Evolutionary conservation across 2,329 filamentous ascomycete genomes (phyloP), one percentile per base, ranked within the genome.

Genomic region (Amesomyces nigricolor): DNA sequence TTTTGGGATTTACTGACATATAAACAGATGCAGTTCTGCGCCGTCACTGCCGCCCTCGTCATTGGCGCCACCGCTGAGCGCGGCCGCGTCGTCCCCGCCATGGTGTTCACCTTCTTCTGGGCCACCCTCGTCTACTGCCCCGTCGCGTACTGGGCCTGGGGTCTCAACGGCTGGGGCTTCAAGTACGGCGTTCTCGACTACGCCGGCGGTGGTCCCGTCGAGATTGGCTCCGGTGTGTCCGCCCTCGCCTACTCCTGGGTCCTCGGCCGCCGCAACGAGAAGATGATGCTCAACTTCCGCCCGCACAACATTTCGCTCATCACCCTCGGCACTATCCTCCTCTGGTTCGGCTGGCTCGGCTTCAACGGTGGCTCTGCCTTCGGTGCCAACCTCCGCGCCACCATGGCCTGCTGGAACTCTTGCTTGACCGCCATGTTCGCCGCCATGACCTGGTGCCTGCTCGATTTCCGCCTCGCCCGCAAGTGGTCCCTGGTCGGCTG

Each of bases 281-380:
- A 91, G 78, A 96, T 97, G 91, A 96, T 97, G 89, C 83, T 96
- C 74, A 97, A 97, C 81, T 97, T 97, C 82, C 89, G 94, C 64
- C 94, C 94, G 16, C 94, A 99, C 80, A 99, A 99, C 77, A 94
- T 97, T 63, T 96, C 91, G 5, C 82, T 97, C 67, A 96, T 99
- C 74, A 91, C 94, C 0, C 86, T 97, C 65, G 94, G 94, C 61
- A 97, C 94, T 3, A 82, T 96, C 62, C 82, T 99, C 66, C 89
- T 99, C 54, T 97, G 91, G 91, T 97, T 97, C 67, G 94, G 94
- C 67, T 99, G 94, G 94, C 80, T 99, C 62, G 94, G 91, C 53
- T 99, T 99, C 83, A 99, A 99, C 79, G 94, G 92, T 66, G 94
- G 94, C 61, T 96, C 91, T 22, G 78, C 92, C 39, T 96, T 96